A percentile compares a stretch with the other conserved stretches of the same genome.
Evolutionary conservation across 2,329 filamentous ascomycete species (phyloP).

Genomic region (Claviceps pazoutovae): DNA sequence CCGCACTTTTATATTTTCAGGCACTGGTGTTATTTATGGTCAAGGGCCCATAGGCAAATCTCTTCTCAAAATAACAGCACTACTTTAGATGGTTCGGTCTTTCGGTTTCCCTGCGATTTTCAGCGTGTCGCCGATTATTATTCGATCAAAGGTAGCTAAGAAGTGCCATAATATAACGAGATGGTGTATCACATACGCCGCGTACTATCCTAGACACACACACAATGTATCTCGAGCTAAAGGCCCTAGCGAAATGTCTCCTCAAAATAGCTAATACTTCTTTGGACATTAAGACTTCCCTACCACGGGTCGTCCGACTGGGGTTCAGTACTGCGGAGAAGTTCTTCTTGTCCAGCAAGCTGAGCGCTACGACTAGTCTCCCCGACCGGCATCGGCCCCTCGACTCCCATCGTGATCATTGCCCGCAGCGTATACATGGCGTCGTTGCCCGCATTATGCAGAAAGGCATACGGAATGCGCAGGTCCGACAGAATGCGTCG

Average conservation of each 20-base stretch:
- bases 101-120: neutral
- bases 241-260: too few species aligned
- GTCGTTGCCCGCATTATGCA: constrained; percentile 87
- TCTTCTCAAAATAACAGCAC: constrained; percentile 2
- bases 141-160: too few species aligned
- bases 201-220: too few species aligned
- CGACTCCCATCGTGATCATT: constrained; percentile 39
- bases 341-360: neutral
- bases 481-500: constrained; percentile 48
- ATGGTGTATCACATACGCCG: too few species aligned
- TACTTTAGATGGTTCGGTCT: too few species aligned
- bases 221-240: too few species aligned
- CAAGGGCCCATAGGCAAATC: neutral
- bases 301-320: neutral
- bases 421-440: constrained; percentile 66
- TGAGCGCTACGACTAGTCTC: neutral
- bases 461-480: constrained; percentile 44
- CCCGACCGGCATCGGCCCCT: constrained; percentile 4
- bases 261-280: too few species aligned
- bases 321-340: neutral
- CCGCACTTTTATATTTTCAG: neutral
- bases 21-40: neutral
- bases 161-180: too few species aligned
- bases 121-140: neutral
- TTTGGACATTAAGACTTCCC: too few species aligned